A percentile compares a stretch with the other conserved stretches of the same genome.
Conservation (phyloP, 129 eudicot species). For the Mikania micrantha region DNA sequence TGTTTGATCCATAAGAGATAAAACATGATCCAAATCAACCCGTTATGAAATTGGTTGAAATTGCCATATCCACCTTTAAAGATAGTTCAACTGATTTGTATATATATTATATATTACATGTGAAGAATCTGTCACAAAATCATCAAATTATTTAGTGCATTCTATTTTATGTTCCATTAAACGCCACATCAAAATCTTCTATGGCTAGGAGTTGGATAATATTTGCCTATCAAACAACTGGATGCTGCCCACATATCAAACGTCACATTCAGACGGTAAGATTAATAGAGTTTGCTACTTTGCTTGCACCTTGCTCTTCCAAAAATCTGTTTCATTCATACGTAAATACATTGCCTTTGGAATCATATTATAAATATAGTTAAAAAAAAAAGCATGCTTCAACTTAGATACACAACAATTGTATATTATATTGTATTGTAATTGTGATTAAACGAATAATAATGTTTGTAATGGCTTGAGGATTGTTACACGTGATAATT, state of each 20-base stretch:
- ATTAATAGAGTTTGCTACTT: no score
- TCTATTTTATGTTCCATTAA: background rate
- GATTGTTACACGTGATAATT: no score
- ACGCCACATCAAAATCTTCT: slow-evolving; percentile 6
- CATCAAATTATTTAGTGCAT: background rate
- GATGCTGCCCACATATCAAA: slow-evolving; percentile 38
- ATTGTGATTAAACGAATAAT: no score
- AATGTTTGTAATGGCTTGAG: no score
- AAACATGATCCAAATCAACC: background rate
- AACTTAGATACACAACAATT: no score
- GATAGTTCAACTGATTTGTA: background rate
- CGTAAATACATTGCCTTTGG: background rate
- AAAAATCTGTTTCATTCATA: background rate
- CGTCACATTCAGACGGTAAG: slow-evolving; percentile 36
- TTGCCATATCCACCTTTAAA: background rate
- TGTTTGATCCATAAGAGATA: background rate
- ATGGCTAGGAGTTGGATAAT: slow-evolving; percentile 45
- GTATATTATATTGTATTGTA: no score
- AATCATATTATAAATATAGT: no score
- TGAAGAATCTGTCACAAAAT: background rate
- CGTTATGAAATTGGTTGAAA: background rate
- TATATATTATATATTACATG: background rate
- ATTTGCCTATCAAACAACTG: slow-evolving; percentile 44
- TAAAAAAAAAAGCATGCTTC: no score
- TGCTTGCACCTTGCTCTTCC: background rate